Conservation (phyloP, 2,329 filamentous ascomycete genomes). For the Sporothrix euskadiensis region DNA sequence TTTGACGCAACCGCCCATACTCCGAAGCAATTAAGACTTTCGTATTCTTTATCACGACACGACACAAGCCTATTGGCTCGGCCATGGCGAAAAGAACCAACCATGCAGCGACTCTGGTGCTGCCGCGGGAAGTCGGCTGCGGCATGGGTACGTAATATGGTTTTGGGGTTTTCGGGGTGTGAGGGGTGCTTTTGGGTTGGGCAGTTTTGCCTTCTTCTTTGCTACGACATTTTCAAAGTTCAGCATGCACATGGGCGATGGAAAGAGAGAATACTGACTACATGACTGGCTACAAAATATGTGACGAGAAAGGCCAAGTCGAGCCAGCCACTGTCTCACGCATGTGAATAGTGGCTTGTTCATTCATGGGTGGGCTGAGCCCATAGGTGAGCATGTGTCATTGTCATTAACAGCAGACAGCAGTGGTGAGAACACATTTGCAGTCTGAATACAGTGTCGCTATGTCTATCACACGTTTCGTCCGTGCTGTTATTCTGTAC, state of each 20-base stretch:
- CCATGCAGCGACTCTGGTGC: not conserved
- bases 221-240: not conserved
- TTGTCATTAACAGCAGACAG: not conserved
- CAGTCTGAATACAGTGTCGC: not conserved
- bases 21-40: not conserved
- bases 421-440: not conserved
- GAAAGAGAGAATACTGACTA: not conserved
- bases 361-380: not conserved
- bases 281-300: not conserved
- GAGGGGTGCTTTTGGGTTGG: not conserved
- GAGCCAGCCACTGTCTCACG: constrained; percentile 12
- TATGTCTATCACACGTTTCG: not conserved
- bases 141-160: not conserved
- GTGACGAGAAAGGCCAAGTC: not conserved
- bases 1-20: not conserved
- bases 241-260: not conserved
- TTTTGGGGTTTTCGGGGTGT: not conserved
- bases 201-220: not conserved
- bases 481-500: not conserved
- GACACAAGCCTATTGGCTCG: not conserved
- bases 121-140: constrained; percentile 11
- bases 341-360: not conserved
- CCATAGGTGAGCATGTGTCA: not conserved
- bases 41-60: not conserved
- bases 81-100: not conserved